phyloP scores from a whole-genome alignment of 2,329 filamentous ascomycete species.

The Verticillium dahliae region DNA sequence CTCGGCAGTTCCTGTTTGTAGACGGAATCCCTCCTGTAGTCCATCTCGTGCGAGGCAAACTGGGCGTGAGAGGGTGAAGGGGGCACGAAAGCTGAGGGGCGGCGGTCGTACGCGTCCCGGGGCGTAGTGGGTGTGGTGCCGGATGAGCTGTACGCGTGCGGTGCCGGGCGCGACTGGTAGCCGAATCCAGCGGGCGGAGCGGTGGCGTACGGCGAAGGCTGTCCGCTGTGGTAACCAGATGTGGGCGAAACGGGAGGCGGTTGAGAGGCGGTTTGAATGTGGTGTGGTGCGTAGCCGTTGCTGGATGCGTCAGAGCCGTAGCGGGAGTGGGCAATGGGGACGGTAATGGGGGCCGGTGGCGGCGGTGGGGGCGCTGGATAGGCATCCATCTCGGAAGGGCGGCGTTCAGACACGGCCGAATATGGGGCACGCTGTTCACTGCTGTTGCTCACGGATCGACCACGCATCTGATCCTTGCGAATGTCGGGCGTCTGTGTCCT shows the following conservation, averaged over 20 bases:
- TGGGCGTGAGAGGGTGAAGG: constrained; percentile 26
- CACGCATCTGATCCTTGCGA: constrained; percentile 27
- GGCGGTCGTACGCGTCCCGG: constrained; percentile 29
- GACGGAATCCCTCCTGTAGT: constrained; percentile 3
- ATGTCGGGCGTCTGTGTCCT: constrained; percentile 17
- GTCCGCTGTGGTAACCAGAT: constrained; percentile 24
- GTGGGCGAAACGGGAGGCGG: constrained; percentile 25
- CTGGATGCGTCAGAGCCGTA: constrained; percentile 28
- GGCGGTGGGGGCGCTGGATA: constrained; percentile 29
- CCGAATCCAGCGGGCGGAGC: constrained; percentile 29
- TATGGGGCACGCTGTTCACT: constrained; percentile 42
- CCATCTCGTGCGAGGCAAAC: background rate
- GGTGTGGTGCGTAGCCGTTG: constrained; percentile 29
- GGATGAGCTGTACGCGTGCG: constrained; percentile 21
- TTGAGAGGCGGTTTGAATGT: constrained; percentile 19
- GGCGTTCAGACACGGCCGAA: constrained; percentile 27
- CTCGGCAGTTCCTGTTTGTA: constrained; percentile 6
- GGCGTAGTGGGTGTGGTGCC: constrained; percentile 20
- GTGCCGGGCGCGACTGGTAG: constrained; percentile 20
- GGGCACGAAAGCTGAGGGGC: constrained; percentile 26
- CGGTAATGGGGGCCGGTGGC: constrained; percentile 19
- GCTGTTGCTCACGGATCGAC: constrained; percentile 55
- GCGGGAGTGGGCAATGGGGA: constrained; percentile 19
- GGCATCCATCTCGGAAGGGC: constrained; percentile 41
- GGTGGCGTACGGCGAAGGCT: constrained; percentile 32